phyloP scores from a whole-genome alignment of 495 filamentous ascomycete genomes.

The Cenococcum geophilum region DNA sequence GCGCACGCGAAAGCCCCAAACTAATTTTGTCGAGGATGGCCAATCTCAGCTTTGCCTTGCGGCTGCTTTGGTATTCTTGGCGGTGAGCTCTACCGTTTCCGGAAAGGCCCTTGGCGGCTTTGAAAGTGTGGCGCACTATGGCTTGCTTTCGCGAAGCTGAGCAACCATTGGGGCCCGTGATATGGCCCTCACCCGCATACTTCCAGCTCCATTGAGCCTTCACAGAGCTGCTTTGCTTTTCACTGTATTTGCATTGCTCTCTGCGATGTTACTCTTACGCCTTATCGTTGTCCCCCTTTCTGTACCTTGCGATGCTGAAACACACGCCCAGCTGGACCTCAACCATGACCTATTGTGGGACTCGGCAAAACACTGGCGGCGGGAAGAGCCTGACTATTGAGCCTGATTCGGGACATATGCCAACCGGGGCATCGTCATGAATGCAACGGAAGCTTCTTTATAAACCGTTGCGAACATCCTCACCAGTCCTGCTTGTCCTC shows the following conservation, averaged over 20 bases:
- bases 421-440: slow-evolving; percentile 23
- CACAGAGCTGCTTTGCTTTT: slow-evolving; percentile 3
- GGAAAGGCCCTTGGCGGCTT: slow-evolving; percentile 12
- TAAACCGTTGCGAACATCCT: slow-evolving; percentile 27
- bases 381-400: slow-evolving; percentile 22
- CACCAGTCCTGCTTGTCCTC: slow-evolving; percentile 17
- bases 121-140: slow-evolving; percentile 15
- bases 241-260: not conserved
- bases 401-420: slow-evolving; percentile 25
- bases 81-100: slow-evolving; percentile 20
- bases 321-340: slow-evolving; percentile 24
- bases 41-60: slow-evolving; percentile 13
- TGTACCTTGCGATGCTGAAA: slow-evolving; percentile 34
- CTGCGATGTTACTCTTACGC: slow-evolving; percentile 25
- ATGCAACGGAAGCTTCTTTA: slow-evolving; percentile 24
- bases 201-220: not conserved
- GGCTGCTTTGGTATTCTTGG: slow-evolving; percentile 8
- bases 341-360: slow-evolving; percentile 25
- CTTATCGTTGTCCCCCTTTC: slow-evolving; percentile 29
- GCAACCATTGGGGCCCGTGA: slow-evolving; percentile 19
- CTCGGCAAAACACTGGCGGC: slow-evolving; percentile 30
- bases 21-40: slow-evolving; percentile 21
- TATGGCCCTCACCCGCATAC: not conserved
- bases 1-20: slow-evolving; percentile 22
- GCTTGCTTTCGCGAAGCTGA: slow-evolving; percentile 19